Evolutionary conservation across 495 filamentous ascomycete species (phyloP).

Genomic region (Xylaria telfairii): DNA sequence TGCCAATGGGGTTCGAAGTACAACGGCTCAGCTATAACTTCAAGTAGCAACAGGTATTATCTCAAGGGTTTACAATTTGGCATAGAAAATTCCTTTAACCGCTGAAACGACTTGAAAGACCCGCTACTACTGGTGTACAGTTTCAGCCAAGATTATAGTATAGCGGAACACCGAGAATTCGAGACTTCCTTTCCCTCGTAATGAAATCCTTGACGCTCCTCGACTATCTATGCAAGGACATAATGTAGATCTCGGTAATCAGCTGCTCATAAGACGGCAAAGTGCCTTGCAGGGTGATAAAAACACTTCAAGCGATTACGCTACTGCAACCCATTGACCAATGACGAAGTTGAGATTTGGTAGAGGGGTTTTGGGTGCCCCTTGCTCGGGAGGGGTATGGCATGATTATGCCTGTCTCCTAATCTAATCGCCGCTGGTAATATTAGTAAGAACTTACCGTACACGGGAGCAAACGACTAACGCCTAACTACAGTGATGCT

Average conservation of each 20-base stretch:
- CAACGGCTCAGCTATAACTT: neutral
- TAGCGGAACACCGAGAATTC: neutral
- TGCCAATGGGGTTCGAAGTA: neutral
- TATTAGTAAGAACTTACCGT: slow-evolving; percentile 7
- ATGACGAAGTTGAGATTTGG: neutral
- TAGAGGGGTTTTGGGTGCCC: neutral
- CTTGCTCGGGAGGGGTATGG: neutral
- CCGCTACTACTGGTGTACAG: neutral
- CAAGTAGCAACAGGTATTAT: neutral
- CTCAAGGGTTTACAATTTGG: neutral
- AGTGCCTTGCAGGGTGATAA: neutral
- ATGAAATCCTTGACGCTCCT: neutral
- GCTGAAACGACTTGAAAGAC: neutral
- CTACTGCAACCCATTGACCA: neutral
- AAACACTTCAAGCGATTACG: neutral
- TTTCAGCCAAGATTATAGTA: neutral
- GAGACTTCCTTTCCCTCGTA: neutral
- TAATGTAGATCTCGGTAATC: neutral
- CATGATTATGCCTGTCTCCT: neutral
- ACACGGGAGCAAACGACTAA: neutral
- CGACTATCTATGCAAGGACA: neutral
- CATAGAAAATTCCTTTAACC: neutral
- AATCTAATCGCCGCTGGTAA: slow-evolving; percentile 2
- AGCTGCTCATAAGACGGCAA: neutral
- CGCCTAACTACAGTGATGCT: neutral